A percentile compares a stretch with the other conserved stretches of the same genome.
Evolutionary conservation across 177 flowering plant genomes (phyloP).

Genomic region (Vitis hybrid): DNA sequence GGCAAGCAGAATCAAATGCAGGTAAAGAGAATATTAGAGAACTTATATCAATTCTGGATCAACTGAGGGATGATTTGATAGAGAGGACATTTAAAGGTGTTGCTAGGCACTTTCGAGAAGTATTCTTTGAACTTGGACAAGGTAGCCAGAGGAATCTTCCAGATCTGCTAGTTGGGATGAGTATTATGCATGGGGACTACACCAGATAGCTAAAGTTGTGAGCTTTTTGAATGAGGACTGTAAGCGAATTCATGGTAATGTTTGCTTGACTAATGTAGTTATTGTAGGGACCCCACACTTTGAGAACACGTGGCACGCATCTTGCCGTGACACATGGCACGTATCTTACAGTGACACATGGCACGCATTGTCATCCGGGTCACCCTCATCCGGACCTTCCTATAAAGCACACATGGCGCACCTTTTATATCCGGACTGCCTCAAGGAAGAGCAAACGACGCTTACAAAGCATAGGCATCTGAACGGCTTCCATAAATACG

Average conservation of each 20-base stretch:
- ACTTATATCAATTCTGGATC: conserved; percentile 84
- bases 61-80: conserved; percentile 94
- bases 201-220: conserved; percentile 96
- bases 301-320: too few relatives aligned
- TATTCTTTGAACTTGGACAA: conserved; percentile 91
- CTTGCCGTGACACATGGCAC: too few relatives aligned
- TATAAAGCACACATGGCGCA: too few relatives aligned
- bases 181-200: conserved; percentile 92
- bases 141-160: conserved; percentile 50
- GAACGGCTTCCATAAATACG: too few relatives aligned
- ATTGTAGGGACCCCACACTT: too few relatives aligned
- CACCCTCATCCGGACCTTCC: too few relatives aligned
- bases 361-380: too few relatives aligned
- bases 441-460: too few relatives aligned
- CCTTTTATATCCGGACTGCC: too few relatives aligned
- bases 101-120: conserved; percentile 94
- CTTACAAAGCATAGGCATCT: too few relatives aligned
- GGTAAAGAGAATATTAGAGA: conserved; percentile 99
- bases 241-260: conserved; percentile 33
- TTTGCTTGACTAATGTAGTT: too few relatives aligned
- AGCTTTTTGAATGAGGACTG: conserved; percentile 98
- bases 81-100: conserved; percentile 99
- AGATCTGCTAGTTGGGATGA: conserved; percentile 52
- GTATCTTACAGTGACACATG: too few relatives aligned
- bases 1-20: conserved; percentile 95